phyloP scores from a whole-genome alignment of 202 grass and related monocot genomes.

The Setaria italica region DNA sequence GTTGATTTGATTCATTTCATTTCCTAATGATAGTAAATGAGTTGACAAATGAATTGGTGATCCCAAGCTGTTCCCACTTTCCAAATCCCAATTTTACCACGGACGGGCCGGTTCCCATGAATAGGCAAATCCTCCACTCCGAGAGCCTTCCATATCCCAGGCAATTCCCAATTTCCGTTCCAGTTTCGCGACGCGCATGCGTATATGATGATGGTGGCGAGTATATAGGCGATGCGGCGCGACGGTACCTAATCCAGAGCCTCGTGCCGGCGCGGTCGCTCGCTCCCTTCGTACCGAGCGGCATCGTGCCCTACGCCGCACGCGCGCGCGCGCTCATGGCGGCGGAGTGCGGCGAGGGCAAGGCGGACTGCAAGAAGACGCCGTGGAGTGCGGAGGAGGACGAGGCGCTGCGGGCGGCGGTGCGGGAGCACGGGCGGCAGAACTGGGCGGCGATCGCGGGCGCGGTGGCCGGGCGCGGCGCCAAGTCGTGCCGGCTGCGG shows the following conservation, averaged over 20 bases:
- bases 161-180: neutral
- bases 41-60: no score
- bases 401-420: constrained; percentile 32
- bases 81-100: neutral
- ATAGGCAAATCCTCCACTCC: neutral
- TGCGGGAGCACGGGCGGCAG: constrained; percentile 38
- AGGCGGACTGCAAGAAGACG: constrained; percentile 37
- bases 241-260: neutral
- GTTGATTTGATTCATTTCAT: no score
- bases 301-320: no score
- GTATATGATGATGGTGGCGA: neutral
- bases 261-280: neutral
- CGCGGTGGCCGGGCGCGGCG: constrained; percentile 15
- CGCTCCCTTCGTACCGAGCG: neutral
- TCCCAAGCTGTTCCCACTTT: neutral
- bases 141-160: neutral
- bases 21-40: neutral
- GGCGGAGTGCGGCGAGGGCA: neutral
- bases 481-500: constrained; percentile 54
- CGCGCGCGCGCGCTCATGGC: neutral
- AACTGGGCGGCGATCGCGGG: constrained; percentile 38
- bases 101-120: no score
- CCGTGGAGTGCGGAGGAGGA: constrained; percentile 47
- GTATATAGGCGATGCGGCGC: neutral
- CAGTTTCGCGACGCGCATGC: neutral